Conservation (phyloP, 2,329 filamentous ascomycete species). For the Curvularia hawaiiensis region DNA sequence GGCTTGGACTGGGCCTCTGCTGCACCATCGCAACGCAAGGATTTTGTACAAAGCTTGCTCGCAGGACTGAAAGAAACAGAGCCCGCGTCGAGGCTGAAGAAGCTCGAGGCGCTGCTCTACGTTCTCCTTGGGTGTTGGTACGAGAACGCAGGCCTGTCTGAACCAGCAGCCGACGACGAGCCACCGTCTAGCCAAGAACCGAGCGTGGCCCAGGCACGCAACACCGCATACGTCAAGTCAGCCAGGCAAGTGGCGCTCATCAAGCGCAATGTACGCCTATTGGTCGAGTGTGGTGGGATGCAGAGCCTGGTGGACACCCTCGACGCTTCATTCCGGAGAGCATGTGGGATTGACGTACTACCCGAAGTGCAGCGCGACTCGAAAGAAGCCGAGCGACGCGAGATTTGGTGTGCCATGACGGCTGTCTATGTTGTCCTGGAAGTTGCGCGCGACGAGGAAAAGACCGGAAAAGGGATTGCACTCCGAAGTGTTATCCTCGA, state of each 20-base stretch:
- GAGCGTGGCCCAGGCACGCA: constrained; percentile 10
- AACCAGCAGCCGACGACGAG: constrained; percentile 13
- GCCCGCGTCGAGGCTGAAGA: constrained; percentile 38
- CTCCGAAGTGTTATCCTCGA: constrained; percentile 46
- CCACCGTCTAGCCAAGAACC: constrained; percentile 20
- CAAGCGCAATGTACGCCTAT: constrained; percentile 49
- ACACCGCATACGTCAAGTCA: constrained; percentile 37
- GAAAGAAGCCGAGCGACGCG: constrained; percentile 48
- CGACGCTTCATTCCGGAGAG: constrained; percentile 40
- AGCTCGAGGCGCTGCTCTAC: constrained; percentile 54
- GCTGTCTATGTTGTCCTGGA: constrained; percentile 57
- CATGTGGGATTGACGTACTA: constrained; percentile 35
- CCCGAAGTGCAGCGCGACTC: constrained; percentile 36
- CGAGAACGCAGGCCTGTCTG: constrained; percentile 53
- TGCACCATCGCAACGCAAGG: constrained; percentile 59
- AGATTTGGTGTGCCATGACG: constrained; percentile 57
- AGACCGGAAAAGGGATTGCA: constrained; percentile 56
- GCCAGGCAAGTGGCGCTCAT: constrained; percentile 53
- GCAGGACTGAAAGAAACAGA: constrained; percentile 39
- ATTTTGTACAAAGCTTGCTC: constrained; percentile 60
- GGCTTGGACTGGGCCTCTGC: constrained; percentile 70
- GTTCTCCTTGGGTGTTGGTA: constrained; percentile 56
- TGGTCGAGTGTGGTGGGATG: constrained; percentile 50
- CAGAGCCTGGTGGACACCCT: constrained; percentile 49
- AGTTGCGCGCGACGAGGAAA: constrained; percentile 46